Evolutionary conservation across 345 rosid genomes (phyloP).

Genomic region (Adansonia digitata): DNA sequence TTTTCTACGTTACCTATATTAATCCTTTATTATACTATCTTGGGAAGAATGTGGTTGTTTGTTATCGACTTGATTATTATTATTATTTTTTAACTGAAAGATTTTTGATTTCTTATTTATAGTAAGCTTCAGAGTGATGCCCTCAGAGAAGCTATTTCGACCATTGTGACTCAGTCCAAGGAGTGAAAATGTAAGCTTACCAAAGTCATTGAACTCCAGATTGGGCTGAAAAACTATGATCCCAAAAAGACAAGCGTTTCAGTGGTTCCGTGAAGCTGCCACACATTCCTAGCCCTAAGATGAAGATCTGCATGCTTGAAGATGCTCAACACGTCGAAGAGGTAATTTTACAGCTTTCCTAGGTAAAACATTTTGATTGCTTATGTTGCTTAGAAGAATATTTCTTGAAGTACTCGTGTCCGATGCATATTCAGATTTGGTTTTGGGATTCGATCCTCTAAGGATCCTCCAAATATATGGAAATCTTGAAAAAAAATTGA

Average conservation of each 20-base stretch:
- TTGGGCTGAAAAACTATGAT: too few relatives aligned
- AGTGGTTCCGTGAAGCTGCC: too few relatives aligned
- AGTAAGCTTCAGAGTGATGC: too few relatives aligned
- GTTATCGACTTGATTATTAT: neutral
- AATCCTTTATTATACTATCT: neutral
- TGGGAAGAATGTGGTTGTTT: neutral
- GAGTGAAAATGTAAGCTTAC: slow-evolving; percentile 72
- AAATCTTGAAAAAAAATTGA: too few relatives aligned
- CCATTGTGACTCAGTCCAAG: slow-evolving; percentile 41
- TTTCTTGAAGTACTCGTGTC: too few relatives aligned
- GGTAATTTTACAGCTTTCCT: slow-evolving; percentile 26
- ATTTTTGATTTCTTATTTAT: slow-evolving; percentile 13
- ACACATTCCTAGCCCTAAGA: slow-evolving; percentile 85
- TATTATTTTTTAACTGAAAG: neutral
- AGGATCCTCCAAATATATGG: too few relatives aligned
- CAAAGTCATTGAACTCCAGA: too few relatives aligned
- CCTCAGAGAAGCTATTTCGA: too few relatives aligned
- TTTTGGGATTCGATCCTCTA: too few relatives aligned
- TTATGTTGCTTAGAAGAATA: neutral
- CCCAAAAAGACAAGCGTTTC: too few relatives aligned
- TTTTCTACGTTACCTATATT: neutral
- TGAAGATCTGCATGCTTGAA: slow-evolving; percentile 94
- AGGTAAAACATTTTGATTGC: neutral
- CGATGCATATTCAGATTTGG: too few relatives aligned
- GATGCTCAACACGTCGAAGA: too few relatives aligned